These are phyloP conservation scores for Flaveria sonorensis DNA, from an alignment of 129 eudicot species.

Conservation along the genomic window DNA sequence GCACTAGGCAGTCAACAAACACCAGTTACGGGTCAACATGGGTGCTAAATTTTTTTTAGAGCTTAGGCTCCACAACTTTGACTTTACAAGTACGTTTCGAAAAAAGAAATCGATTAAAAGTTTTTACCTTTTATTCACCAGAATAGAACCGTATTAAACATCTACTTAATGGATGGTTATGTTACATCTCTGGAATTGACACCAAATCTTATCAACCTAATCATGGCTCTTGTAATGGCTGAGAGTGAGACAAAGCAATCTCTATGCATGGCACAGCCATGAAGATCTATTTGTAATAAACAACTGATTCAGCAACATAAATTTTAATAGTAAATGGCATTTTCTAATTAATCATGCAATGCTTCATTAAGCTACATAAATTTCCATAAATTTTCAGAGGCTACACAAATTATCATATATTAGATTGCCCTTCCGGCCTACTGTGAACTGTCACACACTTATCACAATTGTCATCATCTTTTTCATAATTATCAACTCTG, in stretches of 20 bases:
- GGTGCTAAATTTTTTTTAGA: neutral
- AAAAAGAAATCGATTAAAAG: neutral
- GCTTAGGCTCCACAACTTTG: slow-evolving; percentile 6
- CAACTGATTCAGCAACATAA: neutral
- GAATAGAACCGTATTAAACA: neutral
- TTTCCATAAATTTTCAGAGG: neutral
- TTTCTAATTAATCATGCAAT: neutral
- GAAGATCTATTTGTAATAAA: neutral
- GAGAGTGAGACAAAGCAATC: neutral
- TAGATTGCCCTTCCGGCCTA: slow-evolving; percentile 11
- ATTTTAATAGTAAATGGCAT: neutral
- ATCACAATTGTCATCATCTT: neutral
- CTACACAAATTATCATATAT: slow-evolving; percentile 8
- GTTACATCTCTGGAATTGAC: neutral
- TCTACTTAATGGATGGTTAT: neutral
- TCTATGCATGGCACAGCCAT: neutral
- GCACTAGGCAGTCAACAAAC: neutral
- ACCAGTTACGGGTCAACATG: neutral
- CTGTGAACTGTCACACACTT: slow-evolving; percentile 9
- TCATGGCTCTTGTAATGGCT: slow-evolving; percentile 6
- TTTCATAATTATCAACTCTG: slow-evolving; percentile 9
- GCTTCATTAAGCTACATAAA: slow-evolving; percentile 11
- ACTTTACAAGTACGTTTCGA: neutral
- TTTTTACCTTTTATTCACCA: neutral
- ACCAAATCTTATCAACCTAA: slow-evolving; percentile 11